Base-by-base conservation (phyloP, 1,139 yeast genomes). In the Nadsonia starkeyi-henricii region DNA sequence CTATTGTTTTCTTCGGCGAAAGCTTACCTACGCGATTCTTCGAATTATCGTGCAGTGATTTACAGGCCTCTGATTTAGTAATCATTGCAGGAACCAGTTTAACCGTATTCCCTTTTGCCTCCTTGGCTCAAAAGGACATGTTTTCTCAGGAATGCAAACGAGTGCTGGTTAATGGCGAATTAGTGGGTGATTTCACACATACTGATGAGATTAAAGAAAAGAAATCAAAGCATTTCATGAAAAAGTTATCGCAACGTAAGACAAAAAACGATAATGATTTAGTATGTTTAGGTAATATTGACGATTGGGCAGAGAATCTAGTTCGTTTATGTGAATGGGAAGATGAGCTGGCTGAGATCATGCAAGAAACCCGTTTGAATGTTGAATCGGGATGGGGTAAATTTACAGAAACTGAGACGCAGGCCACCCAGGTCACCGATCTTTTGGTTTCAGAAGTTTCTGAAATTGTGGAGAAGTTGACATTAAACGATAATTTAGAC, bases 1-100 rank as follows among this genome's bases (percentile, higher is more conserved):
- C 85, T 58, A 91, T 89, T 54, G 94, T 85, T 0, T 89, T 89
- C 58, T 89, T 88, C 66, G 97, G 97, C 1, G 97, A 89, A 63
- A 75, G 80, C 0, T 68, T 89, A 20, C 97, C 97, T 0, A 58
- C 57, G 1, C 67, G 69, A 50, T 85, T 88, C 59, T 88, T 83
- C 62, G 76, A 75, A 1, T 58, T 62, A 21, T 55, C 61, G 36
- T 85, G 81, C 2, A 70, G 73, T 18, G 96, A 86, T 57, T 50
- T 61, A 15, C 67, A 69, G 0, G 63, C 64, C 12, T 74, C 83
- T n/a, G 88, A 82, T 54, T 62, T 89, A 26, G 89, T 86, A 0
- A 77, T 89, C 26, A 86, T 91, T 1, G 96, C 95, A 0, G 98
- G 98, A 1, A 88, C 96, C 0, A 85, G 96, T 0, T 71, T 89